A percentile compares a stretch with the other conserved stretches of the same genome.
Conservation (phyloP, 2,329 filamentous ascomycete genomes). For the Colletotrichum sp. region DNA sequence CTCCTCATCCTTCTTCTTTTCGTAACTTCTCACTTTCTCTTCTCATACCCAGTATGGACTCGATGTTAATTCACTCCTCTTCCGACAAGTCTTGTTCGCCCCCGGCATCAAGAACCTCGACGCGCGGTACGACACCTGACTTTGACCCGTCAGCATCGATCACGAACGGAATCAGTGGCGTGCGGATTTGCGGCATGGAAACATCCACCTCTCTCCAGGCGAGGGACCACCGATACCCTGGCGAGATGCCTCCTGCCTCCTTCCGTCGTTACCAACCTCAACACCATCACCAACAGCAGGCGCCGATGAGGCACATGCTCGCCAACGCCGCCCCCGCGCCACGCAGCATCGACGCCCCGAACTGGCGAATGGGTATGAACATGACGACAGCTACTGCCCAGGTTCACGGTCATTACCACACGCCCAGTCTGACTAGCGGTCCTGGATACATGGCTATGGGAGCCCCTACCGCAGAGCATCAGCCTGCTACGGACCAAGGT, state of each 20-base stretch:
- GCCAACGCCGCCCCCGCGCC: neutral
- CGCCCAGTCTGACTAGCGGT: neutral
- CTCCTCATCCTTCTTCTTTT: neutral
- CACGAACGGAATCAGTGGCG: neutral
- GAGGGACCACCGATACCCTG: neutral
- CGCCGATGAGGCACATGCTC: neutral
- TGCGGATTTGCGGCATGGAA: neutral
- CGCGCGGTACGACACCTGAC: conserved; percentile 18
- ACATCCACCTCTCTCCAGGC: neutral
- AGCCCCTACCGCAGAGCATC: neutral
- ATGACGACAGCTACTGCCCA: conserved; percentile 32
- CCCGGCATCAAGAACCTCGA: neutral
- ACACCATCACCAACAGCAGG: neutral
- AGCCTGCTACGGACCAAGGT: conserved; percentile 13
- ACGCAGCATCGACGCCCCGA: conserved; percentile 1
- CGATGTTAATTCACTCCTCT: neutral
- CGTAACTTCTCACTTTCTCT: neutral
- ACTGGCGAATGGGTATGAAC: conserved; percentile 6
- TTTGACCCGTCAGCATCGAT: neutral
- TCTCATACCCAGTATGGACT: conserved; percentile 6
- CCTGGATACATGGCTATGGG: neutral
- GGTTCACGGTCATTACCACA: conserved; percentile 45
- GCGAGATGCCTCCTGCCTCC: neutral
- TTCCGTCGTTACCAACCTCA: neutral
- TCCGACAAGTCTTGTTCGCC: conserved; percentile 19